phyloP scores from a whole-genome alignment of 1,284 basidiomycete genomes.

The Ceratobasidium sp. region DNA sequence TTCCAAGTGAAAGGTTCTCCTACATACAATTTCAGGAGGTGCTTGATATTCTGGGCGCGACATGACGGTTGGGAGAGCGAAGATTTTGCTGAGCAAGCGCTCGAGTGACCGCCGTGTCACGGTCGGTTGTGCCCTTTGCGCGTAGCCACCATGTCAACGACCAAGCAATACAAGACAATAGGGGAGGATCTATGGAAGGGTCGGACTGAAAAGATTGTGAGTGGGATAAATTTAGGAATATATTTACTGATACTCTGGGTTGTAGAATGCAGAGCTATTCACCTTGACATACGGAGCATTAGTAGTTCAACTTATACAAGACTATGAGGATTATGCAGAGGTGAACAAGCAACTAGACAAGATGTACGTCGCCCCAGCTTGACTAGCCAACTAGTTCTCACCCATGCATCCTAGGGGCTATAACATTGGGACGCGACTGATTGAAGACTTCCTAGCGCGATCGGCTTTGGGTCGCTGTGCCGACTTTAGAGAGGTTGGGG shows the following conservation, averaged over 20 bases:
- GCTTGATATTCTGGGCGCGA: constrained; percentile 94
- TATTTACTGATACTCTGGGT: background rate
- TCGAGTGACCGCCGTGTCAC: constrained; percentile 25
- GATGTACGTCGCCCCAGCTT: constrained; percentile 55
- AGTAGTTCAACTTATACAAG: constrained; percentile 97
- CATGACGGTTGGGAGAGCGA: constrained; percentile 60
- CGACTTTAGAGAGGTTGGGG: constrained; percentile 92
- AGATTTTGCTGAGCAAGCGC: constrained; percentile 32
- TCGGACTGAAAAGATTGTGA: constrained; percentile 86
- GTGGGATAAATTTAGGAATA: constrained; percentile 49
- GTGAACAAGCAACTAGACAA: constrained; percentile 69
- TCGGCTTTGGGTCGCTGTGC: constrained; percentile 84
- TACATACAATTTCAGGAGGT: constrained; percentile 91
- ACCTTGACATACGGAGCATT: constrained; percentile 96
- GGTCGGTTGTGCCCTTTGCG: constrained; percentile 10
- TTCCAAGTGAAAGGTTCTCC: background rate
- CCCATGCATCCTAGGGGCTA: constrained; percentile 78
- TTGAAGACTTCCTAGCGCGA: constrained; percentile 96
- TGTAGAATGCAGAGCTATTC: constrained; percentile 94
- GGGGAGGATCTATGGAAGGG: constrained; percentile 93
- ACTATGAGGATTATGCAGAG: constrained; percentile 96
- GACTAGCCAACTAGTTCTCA: constrained; percentile 47
- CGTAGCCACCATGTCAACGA: constrained; percentile 40
- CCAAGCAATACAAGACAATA: constrained; percentile 79
- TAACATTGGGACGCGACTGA: constrained; percentile 94